A percentile compares a stretch with the other conserved stretches of the same genome.
Evolutionary conservation across 371 early-diverging fungal genomes (phyloP).

Genomic region (Catenaria anguillulae): DNA sequence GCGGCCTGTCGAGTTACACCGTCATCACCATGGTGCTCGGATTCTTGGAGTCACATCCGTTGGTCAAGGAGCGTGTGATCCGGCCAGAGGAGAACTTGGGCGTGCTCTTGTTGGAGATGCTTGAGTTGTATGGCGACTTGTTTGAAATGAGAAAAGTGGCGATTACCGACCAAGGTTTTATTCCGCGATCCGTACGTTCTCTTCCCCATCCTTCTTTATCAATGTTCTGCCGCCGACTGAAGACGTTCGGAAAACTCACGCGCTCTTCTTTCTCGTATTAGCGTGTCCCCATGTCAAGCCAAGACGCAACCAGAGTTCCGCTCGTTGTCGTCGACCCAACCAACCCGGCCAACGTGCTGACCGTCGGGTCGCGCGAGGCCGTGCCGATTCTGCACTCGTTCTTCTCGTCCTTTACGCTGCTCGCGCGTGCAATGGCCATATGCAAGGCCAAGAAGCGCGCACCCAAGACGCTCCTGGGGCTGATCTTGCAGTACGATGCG

Average conservation of each 20-base stretch:
- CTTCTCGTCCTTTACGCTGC: neutral
- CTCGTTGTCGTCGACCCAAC: neutral
- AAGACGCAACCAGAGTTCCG: too few relatives aligned
- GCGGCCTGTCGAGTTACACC: slow-evolving; percentile 90
- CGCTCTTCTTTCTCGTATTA: too few relatives aligned
- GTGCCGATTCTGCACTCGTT: neutral
- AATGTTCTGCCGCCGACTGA: too few relatives aligned
- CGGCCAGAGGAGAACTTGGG: slow-evolving; percentile 67
- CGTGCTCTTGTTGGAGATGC: slow-evolving; percentile 78
- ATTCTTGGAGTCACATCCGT: slow-evolving; percentile 84
- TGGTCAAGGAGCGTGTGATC: slow-evolving; percentile 46
- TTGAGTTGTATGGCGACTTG: slow-evolving; percentile 74
- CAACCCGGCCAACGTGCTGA: neutral
- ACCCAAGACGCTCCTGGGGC: neutral
- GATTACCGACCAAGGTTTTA: neutral
- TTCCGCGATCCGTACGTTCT: neutral
- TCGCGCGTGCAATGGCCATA: neutral
- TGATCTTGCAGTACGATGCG: too few relatives aligned
- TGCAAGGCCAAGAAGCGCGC: neutral
- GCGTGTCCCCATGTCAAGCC: too few relatives aligned
- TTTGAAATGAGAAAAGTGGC: too few relatives aligned
- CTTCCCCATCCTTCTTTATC: neutral
- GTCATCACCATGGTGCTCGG: slow-evolving; percentile 65
- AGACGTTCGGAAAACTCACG: too few relatives aligned
- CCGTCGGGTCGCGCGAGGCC: neutral